Evolutionary conservation across 1,139 yeast genomes (phyloP).

Genomic region (Yamadazyma kanchanaburiensis): DNA sequence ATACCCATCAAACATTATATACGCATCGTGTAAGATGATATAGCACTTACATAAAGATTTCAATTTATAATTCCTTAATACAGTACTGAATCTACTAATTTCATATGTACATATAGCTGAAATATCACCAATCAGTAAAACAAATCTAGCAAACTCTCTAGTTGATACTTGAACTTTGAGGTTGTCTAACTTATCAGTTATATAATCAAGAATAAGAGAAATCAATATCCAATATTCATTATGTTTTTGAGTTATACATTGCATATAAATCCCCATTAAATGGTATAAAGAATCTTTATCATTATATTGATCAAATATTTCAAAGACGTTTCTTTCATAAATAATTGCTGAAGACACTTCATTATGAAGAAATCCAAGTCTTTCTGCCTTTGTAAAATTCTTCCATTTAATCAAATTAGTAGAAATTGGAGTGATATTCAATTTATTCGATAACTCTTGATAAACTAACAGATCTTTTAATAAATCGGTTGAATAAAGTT

Average conservation of each 20-base stretch:
- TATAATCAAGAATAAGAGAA: slow-evolving; percentile 20
- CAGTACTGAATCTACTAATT: slow-evolving; percentile 9
- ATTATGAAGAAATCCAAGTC: slow-evolving; percentile 24
- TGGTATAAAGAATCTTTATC: slow-evolving; percentile 25
- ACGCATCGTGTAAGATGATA: slow-evolving; percentile 14
- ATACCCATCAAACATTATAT: slow-evolving; percentile 30
- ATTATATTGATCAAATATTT: slow-evolving; percentile 23
- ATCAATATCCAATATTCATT: slow-evolving; percentile 29
- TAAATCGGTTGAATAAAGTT: slow-evolving; percentile 18
- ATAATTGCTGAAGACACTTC: slow-evolving; percentile 24
- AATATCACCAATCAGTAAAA: slow-evolving; percentile 20
- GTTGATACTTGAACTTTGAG: slow-evolving; percentile 18
- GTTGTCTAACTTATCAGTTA: slow-evolving; percentile 14
- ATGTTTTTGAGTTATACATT: slow-evolving; percentile 18
- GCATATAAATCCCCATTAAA: slow-evolving; percentile 27
- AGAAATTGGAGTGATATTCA: slow-evolving; percentile 28
- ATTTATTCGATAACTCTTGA: slow-evolving; percentile 22
- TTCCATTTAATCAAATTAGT: slow-evolving; percentile 25
- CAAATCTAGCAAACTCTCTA: slow-evolving; percentile 18
- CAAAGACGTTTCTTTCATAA: slow-evolving; percentile 16
- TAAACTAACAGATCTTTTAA: slow-evolving; percentile 15
- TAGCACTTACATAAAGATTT: slow-evolving; percentile 12
- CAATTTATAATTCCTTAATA: slow-evolving; percentile 12
- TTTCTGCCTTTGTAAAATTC: slow-evolving; percentile 19
- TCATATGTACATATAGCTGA: slow-evolving; percentile 3